Evolutionary conservation across 2,329 filamentous ascomycete genomes (phyloP).

Genomic region (Colletotrichum tofieldiae): DNA sequence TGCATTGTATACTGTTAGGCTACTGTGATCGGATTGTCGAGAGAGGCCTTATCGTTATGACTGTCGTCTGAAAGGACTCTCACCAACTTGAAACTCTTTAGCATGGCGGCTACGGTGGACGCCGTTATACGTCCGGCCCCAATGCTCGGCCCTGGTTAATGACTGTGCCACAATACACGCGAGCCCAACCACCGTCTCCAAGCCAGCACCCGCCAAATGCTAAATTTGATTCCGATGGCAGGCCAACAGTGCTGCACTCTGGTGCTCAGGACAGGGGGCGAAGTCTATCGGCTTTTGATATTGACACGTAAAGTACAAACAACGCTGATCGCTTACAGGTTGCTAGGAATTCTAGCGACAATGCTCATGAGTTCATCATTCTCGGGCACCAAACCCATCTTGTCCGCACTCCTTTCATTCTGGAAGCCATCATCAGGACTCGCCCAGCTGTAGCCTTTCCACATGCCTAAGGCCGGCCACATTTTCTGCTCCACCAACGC

Average conservation of each 20-base stretch:
- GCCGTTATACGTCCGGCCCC: no score
- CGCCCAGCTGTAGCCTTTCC: conserved; percentile 76
- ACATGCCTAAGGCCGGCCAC: conserved; percentile 72
- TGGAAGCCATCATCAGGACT: conserved; percentile 67
- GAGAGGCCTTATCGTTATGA: no score
- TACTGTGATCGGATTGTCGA: no score
- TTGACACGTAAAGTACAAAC: neutral
- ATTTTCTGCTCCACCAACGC: conserved; percentile 60
- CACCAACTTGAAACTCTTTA: no score
- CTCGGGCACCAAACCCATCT: conserved; percentile 30
- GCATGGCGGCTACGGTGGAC: no score
- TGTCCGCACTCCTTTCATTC: conserved; percentile 51
- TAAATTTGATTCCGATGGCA: neutral
- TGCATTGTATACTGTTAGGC: no score
- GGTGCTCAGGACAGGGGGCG: rapidly evolving
- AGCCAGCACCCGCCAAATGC: no score
- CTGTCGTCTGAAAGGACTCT: no score
- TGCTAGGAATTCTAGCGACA: conserved; percentile 23
- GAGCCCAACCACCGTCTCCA: neutral
- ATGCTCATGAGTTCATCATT: conserved; percentile 36
- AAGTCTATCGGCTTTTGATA: neutral
- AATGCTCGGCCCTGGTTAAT: no score
- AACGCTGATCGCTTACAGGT: conserved; percentile 14
- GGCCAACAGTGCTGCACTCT: no score
- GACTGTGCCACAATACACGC: neutral